Percentiles rank a stretch among this genome's conserved stretches.
These are phyloP conservation scores for Phytophthora macrochlamydospora DNA, from an alignment of 352 stramenopile genomes.

Conservation along the genomic window DNA sequence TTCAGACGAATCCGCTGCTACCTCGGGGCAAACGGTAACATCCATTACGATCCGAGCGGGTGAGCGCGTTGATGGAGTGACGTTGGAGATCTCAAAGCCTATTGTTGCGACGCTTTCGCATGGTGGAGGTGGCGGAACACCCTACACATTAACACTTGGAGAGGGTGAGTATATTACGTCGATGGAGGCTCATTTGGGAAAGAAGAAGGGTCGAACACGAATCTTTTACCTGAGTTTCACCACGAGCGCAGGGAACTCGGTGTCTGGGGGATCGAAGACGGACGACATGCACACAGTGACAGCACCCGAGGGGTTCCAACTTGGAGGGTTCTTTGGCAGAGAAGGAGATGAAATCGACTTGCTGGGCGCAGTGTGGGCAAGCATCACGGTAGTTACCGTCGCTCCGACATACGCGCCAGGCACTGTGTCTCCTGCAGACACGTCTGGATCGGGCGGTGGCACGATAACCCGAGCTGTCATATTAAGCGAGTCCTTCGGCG, in stretches of 20 bases:
- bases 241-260: conserved; percentile 17
- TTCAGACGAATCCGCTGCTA: conserved; percentile 34
- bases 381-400: conserved; percentile 10
- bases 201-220: conserved; percentile 19
- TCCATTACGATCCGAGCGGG: conserved; percentile 41
- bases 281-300: conserved; percentile 18
- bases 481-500: conserved; percentile 19
- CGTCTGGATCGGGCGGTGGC: no score
- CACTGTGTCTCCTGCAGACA: no score
- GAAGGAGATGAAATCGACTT: conserved; percentile 21
- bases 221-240: conserved; percentile 25
- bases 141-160: conserved; percentile 39
- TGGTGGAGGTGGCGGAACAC: conserved; percentile 38
- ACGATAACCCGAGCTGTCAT: conserved; percentile 15
- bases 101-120: conserved; percentile 35
- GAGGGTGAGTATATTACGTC: conserved; percentile 26
- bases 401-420: conserved; percentile 7
- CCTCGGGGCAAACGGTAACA: conserved; percentile 29
- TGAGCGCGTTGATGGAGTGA: conserved; percentile 42
- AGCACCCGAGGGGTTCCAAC: conserved; percentile 16
- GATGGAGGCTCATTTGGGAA: conserved; percentile 40
- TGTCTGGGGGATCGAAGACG: conserved; percentile 9
- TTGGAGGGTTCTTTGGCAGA: conserved; percentile 23
- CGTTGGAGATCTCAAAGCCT: conserved; percentile 34
- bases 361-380: conserved; percentile 22